phyloP scores from a whole-genome alignment of 2,329 filamentous ascomycete species.

The Aspergillus awamori region DNA sequence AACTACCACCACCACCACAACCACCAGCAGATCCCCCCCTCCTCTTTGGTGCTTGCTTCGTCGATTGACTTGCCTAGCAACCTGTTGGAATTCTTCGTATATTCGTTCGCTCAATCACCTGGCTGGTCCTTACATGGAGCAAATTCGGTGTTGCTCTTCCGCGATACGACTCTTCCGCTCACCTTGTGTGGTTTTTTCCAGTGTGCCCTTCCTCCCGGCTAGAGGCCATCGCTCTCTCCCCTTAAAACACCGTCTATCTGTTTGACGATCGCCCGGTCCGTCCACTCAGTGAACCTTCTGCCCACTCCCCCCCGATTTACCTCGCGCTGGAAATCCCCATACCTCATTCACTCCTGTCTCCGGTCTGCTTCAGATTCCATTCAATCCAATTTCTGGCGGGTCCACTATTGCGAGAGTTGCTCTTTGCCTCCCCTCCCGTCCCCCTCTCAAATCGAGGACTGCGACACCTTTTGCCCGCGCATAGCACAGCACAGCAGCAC shows the following conservation, averaged over 20 bases:
- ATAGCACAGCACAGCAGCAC: constrained; percentile 20
- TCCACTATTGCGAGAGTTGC: constrained; percentile 7
- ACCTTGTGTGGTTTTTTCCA: constrained; percentile 24
- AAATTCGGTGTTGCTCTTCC: constrained; percentile 13
- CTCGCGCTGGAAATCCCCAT: constrained; percentile 12
- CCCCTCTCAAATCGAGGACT: not conserved
- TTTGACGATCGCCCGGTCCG: constrained; percentile 22
- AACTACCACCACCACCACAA: not conserved
- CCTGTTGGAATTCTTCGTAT: constrained; percentile 11
- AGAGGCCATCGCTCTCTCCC: constrained; percentile 29
- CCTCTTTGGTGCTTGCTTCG: not conserved
- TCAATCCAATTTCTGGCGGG: constrained; percentile 12
- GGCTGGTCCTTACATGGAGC: constrained; percentile 27
- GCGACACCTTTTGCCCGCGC: constrained; percentile 12
- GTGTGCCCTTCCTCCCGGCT: constrained; percentile 29
- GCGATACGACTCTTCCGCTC: constrained; percentile 6
- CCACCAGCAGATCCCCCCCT: constrained; percentile 17
- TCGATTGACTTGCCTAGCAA: constrained; percentile 16
- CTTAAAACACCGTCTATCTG: constrained; percentile 25
- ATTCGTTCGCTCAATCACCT: constrained; percentile 15
- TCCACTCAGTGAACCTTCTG: constrained; percentile 16
- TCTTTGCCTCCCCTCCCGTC: not conserved
- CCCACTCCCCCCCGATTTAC: constrained; percentile 18
- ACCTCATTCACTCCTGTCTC: constrained; percentile 9
- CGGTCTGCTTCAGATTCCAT: not conserved